Evolutionary conservation across 73 alveolate genomes (phyloP).

Genomic region (Paramecium octaurelia): DNA sequence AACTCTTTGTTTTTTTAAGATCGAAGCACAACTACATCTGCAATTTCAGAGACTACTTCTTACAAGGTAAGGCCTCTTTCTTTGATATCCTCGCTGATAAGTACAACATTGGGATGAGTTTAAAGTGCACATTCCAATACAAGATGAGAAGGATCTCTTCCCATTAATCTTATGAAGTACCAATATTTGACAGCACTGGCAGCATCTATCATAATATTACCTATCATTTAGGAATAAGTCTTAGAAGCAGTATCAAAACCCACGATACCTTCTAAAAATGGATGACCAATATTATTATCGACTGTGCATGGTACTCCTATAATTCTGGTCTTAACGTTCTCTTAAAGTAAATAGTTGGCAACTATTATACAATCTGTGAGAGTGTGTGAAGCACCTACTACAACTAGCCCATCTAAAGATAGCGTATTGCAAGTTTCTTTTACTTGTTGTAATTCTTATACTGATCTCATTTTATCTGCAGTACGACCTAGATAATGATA

Average conservation of each 20-base stretch:
- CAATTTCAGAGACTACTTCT: constrained; percentile 69
- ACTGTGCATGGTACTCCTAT: constrained; percentile 86
- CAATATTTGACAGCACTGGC: constrained; percentile 91
- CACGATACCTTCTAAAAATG: constrained; percentile 71
- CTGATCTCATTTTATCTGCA: constrained; percentile 66
- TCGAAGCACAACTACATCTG: constrained; percentile 67
- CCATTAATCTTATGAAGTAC: constrained; percentile 91
- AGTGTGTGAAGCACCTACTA: constrained; percentile 92
- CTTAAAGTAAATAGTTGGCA: constrained; percentile 78
- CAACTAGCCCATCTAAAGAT: constrained; percentile 80
- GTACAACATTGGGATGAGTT: constrained; percentile 83
- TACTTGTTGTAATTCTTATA: constrained; percentile 26
- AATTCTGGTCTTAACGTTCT: constrained; percentile 71
- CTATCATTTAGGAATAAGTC: constrained; percentile 85
- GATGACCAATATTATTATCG: constrained; percentile 80
- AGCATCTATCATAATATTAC: constrained; percentile 78
- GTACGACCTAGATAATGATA: constrained; percentile 74
- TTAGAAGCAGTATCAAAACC: constrained; percentile 90
- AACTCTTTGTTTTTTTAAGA: constrained; percentile 68
- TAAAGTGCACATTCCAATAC: constrained; percentile 85
- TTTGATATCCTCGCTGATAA: constrained; percentile 74
- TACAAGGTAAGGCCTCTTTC: constrained; percentile 71
- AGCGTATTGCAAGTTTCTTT: constrained; percentile 53
- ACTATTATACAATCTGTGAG: constrained; percentile 81
- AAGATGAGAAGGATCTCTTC: constrained; percentile 89